Percentiles rank a stretch among this genome's conserved stretches.
Conservation (phyloP, 129 eudicot species). For the Flaveria linearis region DNA sequence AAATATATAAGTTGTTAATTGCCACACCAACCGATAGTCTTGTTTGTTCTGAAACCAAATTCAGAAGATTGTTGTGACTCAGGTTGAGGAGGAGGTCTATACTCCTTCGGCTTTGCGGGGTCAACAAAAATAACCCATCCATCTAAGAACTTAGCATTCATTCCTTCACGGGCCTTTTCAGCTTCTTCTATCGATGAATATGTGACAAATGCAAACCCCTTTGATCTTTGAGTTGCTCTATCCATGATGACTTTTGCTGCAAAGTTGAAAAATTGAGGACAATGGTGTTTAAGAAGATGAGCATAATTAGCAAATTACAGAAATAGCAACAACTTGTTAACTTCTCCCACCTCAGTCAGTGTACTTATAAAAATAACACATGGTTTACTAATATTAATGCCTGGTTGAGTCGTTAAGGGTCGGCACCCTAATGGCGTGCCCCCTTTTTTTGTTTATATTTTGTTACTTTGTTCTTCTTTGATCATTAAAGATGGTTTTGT, state of each 20-base stretch:
- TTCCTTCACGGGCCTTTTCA: constrained; percentile 81
- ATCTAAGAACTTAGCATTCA: constrained; percentile 91
- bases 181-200: constrained; percentile 87
- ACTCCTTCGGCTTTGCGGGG: constrained; percentile 80
- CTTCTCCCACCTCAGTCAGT: background rate
- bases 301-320: background rate
- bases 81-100: constrained; percentile 53
- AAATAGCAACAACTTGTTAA: background rate
- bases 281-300: background rate
- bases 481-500: background rate
- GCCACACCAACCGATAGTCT: constrained; percentile 94
- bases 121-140: constrained; percentile 99
- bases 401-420: background rate
- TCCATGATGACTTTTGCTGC: constrained; percentile 85
- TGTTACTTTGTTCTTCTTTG: background rate
- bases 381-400: background rate
- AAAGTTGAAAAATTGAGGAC: constrained; percentile 8
- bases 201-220: constrained; percentile 88
- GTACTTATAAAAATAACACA: background rate
- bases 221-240: constrained; percentile 77
- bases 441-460: background rate
- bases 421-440: background rate
- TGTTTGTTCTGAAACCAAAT: constrained; percentile 67
- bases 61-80: constrained; percentile 48
- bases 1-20: constrained; percentile 27